phyloP scores from a whole-genome alignment of 306 rosid genomes.

The Cicer yamashitae region DNA sequence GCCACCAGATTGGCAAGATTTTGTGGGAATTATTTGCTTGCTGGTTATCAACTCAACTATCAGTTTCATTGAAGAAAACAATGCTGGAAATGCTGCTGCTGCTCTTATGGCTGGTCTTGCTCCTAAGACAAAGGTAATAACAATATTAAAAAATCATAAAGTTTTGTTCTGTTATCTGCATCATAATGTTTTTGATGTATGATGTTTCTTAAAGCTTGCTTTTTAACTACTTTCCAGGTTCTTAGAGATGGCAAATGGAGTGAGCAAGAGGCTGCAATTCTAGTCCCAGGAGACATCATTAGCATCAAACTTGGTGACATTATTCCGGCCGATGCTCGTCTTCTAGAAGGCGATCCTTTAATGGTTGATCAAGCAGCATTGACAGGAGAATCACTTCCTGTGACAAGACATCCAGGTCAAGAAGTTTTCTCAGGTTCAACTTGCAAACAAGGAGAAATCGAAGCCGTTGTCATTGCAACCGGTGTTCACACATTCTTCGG shows the following conservation, averaged over 20 bases:
- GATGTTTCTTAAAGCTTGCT: neutral
- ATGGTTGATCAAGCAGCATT: conserved; percentile 95
- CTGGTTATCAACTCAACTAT: conserved; percentile 91
- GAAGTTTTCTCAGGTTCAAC: conserved; percentile 98
- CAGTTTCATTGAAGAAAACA: conserved; percentile 98
- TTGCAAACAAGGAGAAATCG: conserved; percentile 97
- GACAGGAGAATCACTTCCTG: conserved; percentile 98
- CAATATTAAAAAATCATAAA: neutral
- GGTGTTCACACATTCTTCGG: conserved; percentile 99
- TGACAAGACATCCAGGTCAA: conserved; percentile 86
- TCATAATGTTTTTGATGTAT: neutral
- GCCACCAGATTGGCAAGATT: conserved; percentile 99
- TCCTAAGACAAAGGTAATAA: conserved; percentile 88
- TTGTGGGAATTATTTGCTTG: conserved; percentile 83
- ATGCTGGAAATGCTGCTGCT: conserved; percentile 99
- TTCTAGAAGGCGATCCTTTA: conserved; percentile 95
- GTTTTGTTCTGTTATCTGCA: conserved; percentile 1
- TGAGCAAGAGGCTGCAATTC: conserved; percentile 90
- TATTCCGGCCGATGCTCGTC: conserved; percentile 97
- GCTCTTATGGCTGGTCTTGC: conserved; percentile 99
- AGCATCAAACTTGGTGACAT: conserved; percentile 94
- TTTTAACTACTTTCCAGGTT: conserved; percentile 56
- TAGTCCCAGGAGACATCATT: conserved; percentile 94
- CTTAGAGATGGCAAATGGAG: conserved; percentile 96
- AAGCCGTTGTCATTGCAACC: conserved; percentile 95